phyloP scores from a whole-genome alignment of 352 stramenopile species.

The Pythium utonaiense region DNA sequence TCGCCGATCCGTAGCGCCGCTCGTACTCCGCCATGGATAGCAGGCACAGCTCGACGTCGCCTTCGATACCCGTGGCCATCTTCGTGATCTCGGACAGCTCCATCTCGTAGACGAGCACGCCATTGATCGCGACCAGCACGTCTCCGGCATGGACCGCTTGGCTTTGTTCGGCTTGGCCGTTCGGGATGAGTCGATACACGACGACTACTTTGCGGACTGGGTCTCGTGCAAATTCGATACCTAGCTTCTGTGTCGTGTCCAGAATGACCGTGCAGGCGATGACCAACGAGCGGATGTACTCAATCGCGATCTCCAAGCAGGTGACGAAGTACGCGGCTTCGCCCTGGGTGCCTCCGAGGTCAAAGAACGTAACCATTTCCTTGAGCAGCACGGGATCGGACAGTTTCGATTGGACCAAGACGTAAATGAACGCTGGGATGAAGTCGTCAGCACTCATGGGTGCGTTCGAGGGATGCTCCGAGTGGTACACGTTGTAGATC shows the following conservation, averaged over 20 bases:
- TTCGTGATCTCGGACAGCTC: slow-evolving; percentile 71
- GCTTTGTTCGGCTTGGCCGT: slow-evolving; percentile 66
- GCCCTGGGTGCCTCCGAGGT: slow-evolving; percentile 56
- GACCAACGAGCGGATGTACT: slow-evolving; percentile 84
- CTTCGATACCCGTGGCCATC: slow-evolving; percentile 61
- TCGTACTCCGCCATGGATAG: slow-evolving; percentile 74
- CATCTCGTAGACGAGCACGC: slow-evolving; percentile 79
- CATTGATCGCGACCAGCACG: slow-evolving; percentile 80
- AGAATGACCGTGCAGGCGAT: slow-evolving; percentile 80
- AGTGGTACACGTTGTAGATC: slow-evolving; percentile 77
- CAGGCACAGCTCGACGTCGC: slow-evolving; percentile 78
- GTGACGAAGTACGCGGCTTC: slow-evolving; percentile 87
- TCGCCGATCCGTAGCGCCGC: slow-evolving; percentile 46
- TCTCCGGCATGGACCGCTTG: slow-evolving; percentile 54
- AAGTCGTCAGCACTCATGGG: slow-evolving; percentile 86
- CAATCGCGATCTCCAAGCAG: slow-evolving; percentile 83
- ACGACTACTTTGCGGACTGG: slow-evolving; percentile 45
- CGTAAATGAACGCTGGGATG: slow-evolving; percentile 86
- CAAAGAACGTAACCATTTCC: slow-evolving; percentile 80
- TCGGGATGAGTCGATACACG: slow-evolving; percentile 47
- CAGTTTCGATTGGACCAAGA: slow-evolving; percentile 72
- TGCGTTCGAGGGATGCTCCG: slow-evolving; percentile 61
- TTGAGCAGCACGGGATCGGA: slow-evolving; percentile 70
- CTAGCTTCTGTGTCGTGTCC: slow-evolving; percentile 59
- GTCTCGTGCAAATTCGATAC: slow-evolving; percentile 73